These are phyloP conservation scores for Anthostomella pinea DNA, from an alignment of 2,329 filamentous ascomycete genomes.

Conservation along the genomic window DNA sequence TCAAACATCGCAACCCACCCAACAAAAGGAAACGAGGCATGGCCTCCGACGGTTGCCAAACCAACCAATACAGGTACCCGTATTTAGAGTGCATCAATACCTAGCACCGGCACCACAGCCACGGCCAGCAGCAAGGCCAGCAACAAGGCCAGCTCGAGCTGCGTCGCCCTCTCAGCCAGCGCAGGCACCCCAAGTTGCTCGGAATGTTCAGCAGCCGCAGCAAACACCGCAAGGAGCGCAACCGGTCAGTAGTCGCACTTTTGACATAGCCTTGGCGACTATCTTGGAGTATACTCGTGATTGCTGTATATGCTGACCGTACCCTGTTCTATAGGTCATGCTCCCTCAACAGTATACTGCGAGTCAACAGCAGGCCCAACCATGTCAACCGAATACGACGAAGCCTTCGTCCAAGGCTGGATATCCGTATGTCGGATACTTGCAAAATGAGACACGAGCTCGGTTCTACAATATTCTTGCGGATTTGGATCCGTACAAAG, in stretches of 20 bases:
- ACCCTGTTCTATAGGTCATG: too few relatives aligned
- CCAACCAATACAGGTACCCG: background rate
- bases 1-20: too few relatives aligned
- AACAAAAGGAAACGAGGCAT: too few relatives aligned
- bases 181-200: too few relatives aligned
- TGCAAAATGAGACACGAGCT: too few relatives aligned
- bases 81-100: too few relatives aligned
- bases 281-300: too few relatives aligned
- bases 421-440: too few relatives aligned
- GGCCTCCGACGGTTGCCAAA: background rate
- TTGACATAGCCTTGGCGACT: too few relatives aligned
- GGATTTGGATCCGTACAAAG: conserved; percentile 15
- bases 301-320: too few relatives aligned
- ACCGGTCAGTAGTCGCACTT: too few relatives aligned
- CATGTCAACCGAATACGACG: background rate
- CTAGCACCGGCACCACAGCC: background rate
- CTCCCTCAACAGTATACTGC: too few relatives aligned
- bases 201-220: background rate
- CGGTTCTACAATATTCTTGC: conserved; percentile 16
- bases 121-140: background rate
- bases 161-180: background rate
- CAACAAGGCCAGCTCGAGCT: background rate
- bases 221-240: background rate
- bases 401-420: background rate
- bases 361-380: background rate